These are phyloP conservation scores for Diaporthe sp. DNA, from an alignment of 2,329 filamentous ascomycete genomes.

Conservation along the genomic window DNA sequence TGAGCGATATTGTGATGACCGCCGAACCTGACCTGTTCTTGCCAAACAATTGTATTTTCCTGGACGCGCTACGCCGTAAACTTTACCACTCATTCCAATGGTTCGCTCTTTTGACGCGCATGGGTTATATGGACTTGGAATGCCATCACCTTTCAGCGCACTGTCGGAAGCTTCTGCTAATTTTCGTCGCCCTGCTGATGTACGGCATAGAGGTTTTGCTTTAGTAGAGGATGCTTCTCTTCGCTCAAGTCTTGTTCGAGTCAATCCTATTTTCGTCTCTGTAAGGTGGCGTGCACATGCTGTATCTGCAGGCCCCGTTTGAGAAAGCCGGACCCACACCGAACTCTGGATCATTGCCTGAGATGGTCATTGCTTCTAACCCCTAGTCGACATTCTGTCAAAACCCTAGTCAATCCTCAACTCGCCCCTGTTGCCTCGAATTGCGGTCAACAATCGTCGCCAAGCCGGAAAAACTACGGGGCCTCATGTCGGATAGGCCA, in stretches of 20 bases:
- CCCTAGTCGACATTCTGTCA: neutral
- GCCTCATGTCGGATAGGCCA: conserved; percentile 27
- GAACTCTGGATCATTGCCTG: neutral
- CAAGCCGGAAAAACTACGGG: conserved; percentile 33
- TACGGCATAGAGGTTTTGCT: no score
- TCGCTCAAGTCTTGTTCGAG: neutral
- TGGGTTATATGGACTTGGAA: no score
- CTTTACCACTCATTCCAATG: neutral
- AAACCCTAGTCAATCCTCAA: conserved; percentile 8
- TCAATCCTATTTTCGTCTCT: neutral
- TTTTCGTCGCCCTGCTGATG: neutral
- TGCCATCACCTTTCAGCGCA: no score
- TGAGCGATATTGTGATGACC: neutral
- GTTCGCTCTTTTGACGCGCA: no score
- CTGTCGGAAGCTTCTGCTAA: neutral
- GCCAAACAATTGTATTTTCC: neutral
- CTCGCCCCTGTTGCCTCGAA: conserved; percentile 12
- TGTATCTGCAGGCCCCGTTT: neutral
- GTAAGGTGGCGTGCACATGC: neutral
- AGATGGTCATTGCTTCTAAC: conserved; percentile 16
- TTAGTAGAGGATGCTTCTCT: neutral
- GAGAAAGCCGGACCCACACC: neutral
- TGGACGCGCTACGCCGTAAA: neutral
- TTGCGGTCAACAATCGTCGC: conserved; percentile 24
- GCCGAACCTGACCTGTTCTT: neutral